Evolutionary conservation across 805 yeast genomes (phyloP), one percentile per base, ranked within the genome.

Genomic region (Metschnikowia sp.): DNA sequence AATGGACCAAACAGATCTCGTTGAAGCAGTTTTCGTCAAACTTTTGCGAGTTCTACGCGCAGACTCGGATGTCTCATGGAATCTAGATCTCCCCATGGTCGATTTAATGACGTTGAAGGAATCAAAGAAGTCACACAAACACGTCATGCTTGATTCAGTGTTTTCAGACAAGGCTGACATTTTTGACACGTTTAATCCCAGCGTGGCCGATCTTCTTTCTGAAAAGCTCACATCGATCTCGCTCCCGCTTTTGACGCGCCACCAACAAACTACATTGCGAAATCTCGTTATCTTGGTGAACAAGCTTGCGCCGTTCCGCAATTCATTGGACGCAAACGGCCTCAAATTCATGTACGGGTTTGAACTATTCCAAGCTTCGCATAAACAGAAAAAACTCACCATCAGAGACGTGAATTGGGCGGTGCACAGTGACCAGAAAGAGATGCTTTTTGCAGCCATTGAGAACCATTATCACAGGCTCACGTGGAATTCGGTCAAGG

Each of bases 331-430:
- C 60, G 65, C 68, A 35, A 84, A 85, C 63, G 97, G 95, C 0
- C 59, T 83, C 8, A 69, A 89, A 45, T 92, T 84, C 58, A 74
- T 82, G 49, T 69, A 87, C 13, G 92, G 95, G 3, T 78, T 81
- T 56, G 84, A 81, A 54, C 68, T 91, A 38, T 86, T 79, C 56
- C 81, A 80, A 53, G 64, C 63, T 34, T 61, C 75, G 8, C 64
- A 71, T 33, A 68, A 69, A 66, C 89, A 83, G 58, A 60, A 68
- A 18, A 63, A 74, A 6, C 68, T 91, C 51, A 75, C 83, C 1
- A 84, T 86, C 82, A 75, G 98, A 58, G 97, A 92, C 65, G 77
- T 86, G 44, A 77, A 78, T 42, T 92, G 96, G 91, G 98, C 96
- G 0, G 67, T 87, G 22, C 95, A 89, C 64, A 84, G 94, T 46